phyloP scores from a whole-genome alignment of 345 rosid genomes.

The Eucalyptus sp. region DNA sequence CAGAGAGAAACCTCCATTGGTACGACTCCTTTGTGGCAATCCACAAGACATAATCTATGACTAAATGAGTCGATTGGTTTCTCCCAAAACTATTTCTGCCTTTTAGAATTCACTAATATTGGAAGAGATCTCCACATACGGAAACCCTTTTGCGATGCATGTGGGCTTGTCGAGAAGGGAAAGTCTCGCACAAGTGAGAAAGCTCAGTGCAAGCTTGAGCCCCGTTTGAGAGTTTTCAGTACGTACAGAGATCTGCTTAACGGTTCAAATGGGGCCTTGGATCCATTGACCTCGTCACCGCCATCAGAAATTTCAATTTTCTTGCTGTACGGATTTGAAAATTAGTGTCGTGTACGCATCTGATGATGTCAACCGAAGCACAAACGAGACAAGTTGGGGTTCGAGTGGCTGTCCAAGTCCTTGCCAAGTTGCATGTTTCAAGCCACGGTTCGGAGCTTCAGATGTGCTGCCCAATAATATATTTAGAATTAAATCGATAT shows the following conservation, averaged over 20 bases:
- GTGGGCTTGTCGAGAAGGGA: background rate
- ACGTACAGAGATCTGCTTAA: background rate
- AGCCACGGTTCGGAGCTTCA: background rate
- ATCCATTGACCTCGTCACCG: background rate
- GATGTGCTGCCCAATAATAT: background rate
- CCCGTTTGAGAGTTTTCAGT: background rate
- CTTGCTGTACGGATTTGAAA: too few species aligned
- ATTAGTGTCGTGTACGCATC: background rate
- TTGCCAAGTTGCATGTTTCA: background rate
- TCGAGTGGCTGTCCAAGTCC: background rate
- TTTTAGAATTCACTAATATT: background rate
- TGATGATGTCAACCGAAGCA: background rate
- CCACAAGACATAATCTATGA: background rate
- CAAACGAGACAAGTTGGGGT: background rate
- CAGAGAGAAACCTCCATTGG: background rate
- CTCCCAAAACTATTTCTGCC: background rate
- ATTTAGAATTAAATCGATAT: rapidly evolving
- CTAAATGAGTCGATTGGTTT: background rate
- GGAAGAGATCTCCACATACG: background rate
- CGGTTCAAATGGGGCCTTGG: background rate
- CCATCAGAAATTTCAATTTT: background rate
- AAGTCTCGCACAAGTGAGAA: background rate
- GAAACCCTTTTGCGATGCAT: background rate
- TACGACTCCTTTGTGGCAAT: background rate
- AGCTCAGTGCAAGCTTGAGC: background rate